These are phyloP conservation scores for Ramichloridium luteum DNA, from an alignment of 2,329 filamentous ascomycete species.

Conservation along the genomic window DNA sequence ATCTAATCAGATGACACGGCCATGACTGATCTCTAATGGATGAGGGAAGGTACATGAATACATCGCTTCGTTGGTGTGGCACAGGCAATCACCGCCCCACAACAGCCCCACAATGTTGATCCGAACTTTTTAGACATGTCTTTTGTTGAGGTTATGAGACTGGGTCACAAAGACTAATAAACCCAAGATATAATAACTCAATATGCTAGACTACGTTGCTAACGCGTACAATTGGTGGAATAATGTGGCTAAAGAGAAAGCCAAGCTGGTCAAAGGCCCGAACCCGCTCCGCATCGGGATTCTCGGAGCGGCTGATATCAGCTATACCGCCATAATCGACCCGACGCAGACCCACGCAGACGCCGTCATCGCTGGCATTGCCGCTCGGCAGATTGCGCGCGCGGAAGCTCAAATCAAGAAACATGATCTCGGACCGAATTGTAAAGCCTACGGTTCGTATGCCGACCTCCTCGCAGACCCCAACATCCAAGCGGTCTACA, in stretches of 20 bases:
- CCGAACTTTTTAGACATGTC: no score
- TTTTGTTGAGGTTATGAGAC: no score
- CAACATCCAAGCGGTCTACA: slow-evolving; percentile 38
- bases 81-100: no score
- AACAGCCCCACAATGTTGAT: no score
- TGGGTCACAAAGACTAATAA: no score
- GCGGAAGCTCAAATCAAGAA: slow-evolving; percentile 8
- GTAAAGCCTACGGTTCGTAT: slow-evolving; percentile 14
- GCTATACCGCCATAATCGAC: slow-evolving; percentile 8
- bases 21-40: no score
- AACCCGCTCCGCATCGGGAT: slow-evolving; percentile 6
- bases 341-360: slow-evolving; percentile 8
- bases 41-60: no score
- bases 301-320: slow-evolving; percentile 9
- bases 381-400: slow-evolving; percentile 5
- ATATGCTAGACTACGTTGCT: neutral
- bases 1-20: no score
- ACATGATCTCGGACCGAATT: slow-evolving; percentile 1
- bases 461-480: slow-evolving; percentile 29
- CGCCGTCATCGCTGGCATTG: slow-evolving; percentile 5
- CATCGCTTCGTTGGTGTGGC: no score
- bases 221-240: slow-evolving; percentile 3
- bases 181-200: no score
- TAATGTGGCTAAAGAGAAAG: neutral
- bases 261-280: neutral